A percentile compares a stretch with the other conserved stretches of the same genome.
Evolutionary conservation across 2,329 filamentous ascomycete species (phyloP).

Genomic region (Colletotrichum melonis): DNA sequence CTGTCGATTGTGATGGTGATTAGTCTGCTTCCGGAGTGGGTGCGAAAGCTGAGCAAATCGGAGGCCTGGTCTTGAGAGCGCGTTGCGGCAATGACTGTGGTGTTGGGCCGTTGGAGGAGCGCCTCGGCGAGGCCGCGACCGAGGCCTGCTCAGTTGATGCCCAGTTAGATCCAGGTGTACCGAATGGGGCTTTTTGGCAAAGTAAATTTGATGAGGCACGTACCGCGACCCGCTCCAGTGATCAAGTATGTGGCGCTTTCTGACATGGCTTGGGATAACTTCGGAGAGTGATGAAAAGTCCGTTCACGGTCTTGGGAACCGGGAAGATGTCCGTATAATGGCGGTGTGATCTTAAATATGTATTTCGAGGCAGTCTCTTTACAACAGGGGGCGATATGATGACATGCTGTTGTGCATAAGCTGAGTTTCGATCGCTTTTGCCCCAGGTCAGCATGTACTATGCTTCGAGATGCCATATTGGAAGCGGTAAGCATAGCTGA

Average conservation of each 20-base stretch:
- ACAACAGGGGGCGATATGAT: not conserved
- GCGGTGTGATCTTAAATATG: not conserved
- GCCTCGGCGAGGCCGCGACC: slow-evolving; percentile 46
- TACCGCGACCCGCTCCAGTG: not conserved
- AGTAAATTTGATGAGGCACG: not conserved
- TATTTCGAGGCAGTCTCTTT: not conserved
- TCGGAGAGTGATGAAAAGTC: not conserved
- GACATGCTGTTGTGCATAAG: not conserved
- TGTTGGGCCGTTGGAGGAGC: slow-evolving; percentile 63
- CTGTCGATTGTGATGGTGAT: slow-evolving; percentile 5
- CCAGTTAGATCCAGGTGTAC: not conserved
- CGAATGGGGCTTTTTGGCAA: not conserved
- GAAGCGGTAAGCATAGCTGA: not conserved
- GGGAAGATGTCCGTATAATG: not conserved
- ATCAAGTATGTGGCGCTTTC: not conserved
- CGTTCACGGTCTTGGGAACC: not conserved
- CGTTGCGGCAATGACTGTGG: slow-evolving; percentile 57
- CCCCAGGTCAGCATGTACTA: too few relatives aligned
- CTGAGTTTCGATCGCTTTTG: not conserved
- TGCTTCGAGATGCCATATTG: too few relatives aligned
- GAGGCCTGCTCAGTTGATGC: slow-evolving; percentile 41
- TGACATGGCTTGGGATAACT: not conserved
- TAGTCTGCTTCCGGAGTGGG: not conserved
- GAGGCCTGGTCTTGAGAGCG: slow-evolving; percentile 43
- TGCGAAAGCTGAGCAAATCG: slow-evolving; percentile 47